Evolutionary conservation across 345 rosid genomes (phyloP).

Genomic region (Iberis pinnata): DNA sequence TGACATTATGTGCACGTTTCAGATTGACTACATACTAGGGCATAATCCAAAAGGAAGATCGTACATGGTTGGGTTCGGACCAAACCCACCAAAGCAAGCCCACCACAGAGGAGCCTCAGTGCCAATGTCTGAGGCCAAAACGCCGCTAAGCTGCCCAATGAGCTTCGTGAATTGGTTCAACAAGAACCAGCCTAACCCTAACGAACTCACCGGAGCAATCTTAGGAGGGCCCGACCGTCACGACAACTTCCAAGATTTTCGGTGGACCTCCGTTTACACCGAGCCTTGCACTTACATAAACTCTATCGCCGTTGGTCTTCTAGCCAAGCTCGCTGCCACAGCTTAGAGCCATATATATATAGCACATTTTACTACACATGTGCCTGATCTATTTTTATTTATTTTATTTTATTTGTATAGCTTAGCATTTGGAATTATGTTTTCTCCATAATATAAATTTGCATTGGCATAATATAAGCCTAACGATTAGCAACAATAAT

Average conservation of each 20-base stretch:
- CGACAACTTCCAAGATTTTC: conserved; percentile 58
- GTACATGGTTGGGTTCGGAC: conserved; percentile 84
- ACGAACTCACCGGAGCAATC: conserved; percentile 79
- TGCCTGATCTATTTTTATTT: background rate
- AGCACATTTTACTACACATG: too few relatives aligned
- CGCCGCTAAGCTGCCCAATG: conserved; percentile 41
- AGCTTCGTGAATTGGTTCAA: conserved; percentile 56
- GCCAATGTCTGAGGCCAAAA: conserved; percentile 21
- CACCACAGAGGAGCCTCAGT: conserved; percentile 89
- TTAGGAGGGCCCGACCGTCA: conserved; percentile 80
- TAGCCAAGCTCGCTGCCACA: conserved; percentile 59
- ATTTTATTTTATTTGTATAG: background rate
- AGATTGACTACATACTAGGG: conserved; percentile 84
- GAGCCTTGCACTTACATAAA: conserved; percentile 94
- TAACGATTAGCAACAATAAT: conserved; percentile 8
- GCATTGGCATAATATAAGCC: conserved; percentile 20
- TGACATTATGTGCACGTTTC: conserved; percentile 14
- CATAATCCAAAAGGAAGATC: conserved; percentile 71
- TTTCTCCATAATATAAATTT: background rate
- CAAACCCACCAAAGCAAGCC: conserved; percentile 66
- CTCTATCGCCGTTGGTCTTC: conserved; percentile 56
- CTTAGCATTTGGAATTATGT: conserved; percentile 18
- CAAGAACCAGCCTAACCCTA: conserved; percentile 49
- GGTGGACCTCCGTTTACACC: conserved; percentile 52
- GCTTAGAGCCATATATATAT: conserved; percentile 14